Conservation (phyloP, 2,329 filamentous ascomycete genomes). For the Diaporthe citrichinensis region DNA sequence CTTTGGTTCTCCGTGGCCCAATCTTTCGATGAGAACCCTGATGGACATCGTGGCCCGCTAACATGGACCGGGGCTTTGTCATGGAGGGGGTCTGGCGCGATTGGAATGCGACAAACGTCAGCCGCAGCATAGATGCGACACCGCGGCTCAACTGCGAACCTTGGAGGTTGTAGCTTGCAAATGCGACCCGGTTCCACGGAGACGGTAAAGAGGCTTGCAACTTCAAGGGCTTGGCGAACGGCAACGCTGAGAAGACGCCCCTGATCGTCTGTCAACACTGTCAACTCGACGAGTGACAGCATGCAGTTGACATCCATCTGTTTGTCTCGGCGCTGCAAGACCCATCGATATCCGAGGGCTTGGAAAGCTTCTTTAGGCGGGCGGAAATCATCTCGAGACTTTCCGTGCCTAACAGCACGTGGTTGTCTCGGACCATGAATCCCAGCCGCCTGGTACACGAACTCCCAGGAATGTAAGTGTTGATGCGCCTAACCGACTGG, state of each 20-base stretch:
- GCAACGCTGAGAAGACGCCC: background rate
- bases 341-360: constrained; percentile 24
- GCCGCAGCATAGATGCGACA: background rate
- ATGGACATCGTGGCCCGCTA: constrained; percentile 18
- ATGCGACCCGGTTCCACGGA: constrained; percentile 16
- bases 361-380: constrained; percentile 11
- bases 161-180: background rate
- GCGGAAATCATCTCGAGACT: background rate
- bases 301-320: background rate
- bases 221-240: background rate
- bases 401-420: background rate
- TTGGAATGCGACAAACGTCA: constrained; percentile 25
- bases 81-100: constrained; percentile 25
- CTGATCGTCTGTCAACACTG: background rate
- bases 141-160: constrained; percentile 21
- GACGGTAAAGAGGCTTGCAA: constrained; percentile 28
- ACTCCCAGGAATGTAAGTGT: background rate
- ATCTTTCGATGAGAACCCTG: constrained; percentile 26
- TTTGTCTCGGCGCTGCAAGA: constrained; percentile 18
- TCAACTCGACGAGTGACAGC: background rate
- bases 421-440: constrained; percentile 3
- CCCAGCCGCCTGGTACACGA: background rate
- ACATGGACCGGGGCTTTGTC: background rate
- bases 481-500: background rate
- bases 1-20: constrained; percentile 8